These are phyloP conservation scores for Paraphaeosphaeria sporulosa DNA, from an alignment of 2,329 filamentous ascomycete genomes.

Conservation along the genomic window DNA sequence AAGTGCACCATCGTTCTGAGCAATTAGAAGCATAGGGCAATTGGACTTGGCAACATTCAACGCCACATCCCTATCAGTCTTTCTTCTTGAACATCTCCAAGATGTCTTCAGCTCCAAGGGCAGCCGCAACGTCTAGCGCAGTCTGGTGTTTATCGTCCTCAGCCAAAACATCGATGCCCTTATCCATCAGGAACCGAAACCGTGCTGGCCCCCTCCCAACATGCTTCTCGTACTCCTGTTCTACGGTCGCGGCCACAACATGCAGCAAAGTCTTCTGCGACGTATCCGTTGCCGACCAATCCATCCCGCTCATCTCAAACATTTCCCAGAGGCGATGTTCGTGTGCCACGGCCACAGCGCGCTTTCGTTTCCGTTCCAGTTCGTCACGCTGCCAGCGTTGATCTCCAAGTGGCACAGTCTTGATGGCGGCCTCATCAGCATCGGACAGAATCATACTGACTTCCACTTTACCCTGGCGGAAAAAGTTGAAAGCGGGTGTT, in stretches of 20 bases:
- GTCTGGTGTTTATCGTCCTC: neutral
- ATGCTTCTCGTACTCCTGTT: no score
- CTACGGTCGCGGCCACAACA: no score
- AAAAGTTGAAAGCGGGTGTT: neutral
- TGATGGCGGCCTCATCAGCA: neutral
- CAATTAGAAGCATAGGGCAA: no score
- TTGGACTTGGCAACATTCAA: no score
- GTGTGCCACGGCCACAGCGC: neutral
- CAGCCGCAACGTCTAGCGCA: conserved; percentile 16
- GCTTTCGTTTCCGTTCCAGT: neutral
- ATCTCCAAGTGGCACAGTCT: neutral
- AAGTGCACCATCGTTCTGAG: no score
- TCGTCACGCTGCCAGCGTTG: neutral
- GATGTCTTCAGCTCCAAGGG: conserved; percentile 7
- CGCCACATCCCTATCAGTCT: neutral
- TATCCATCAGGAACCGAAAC: no score
- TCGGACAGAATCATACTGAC: neutral
- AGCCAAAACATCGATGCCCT: neutral
- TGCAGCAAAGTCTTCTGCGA: no score
- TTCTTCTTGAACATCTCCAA: conserved; percentile 11
- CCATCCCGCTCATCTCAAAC: no score
- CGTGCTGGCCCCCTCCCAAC: no score
- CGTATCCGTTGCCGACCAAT: no score
- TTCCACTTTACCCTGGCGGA: neutral
- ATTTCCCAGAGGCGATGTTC: no score